Evolutionary conservation across 2,329 filamentous ascomycete genomes (phyloP).

Genomic region (Fusarium luffae): DNA sequence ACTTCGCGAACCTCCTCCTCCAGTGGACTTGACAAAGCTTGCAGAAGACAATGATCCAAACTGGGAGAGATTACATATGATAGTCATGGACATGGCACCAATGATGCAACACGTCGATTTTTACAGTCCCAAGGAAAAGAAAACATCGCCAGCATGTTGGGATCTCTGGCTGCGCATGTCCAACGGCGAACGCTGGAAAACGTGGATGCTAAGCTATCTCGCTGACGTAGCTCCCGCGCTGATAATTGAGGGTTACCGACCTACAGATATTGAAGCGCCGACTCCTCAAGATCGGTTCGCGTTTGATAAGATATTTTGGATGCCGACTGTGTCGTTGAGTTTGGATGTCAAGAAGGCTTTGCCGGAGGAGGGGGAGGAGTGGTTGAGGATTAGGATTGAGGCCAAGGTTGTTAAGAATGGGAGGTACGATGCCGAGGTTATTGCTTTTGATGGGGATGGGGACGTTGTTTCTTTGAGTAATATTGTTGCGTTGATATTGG

Average conservation of each 20-base stretch:
- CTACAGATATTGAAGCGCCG: conserved; percentile 39
- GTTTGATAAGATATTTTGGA: conserved; percentile 67
- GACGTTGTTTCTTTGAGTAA: conserved; percentile 49
- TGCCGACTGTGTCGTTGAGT: conserved; percentile 79
- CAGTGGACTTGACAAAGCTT: conserved; percentile 32
- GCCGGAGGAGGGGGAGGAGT: conserved; percentile 75
- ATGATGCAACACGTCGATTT: conserved; percentile 47
- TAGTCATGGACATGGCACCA: conserved; percentile 41
- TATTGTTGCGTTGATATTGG: conserved; percentile 48
- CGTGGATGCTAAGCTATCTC: conserved; percentile 72
- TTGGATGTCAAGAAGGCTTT: conserved; percentile 80
- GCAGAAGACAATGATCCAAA: conserved; percentile 12
- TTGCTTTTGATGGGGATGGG: conserved; percentile 65
- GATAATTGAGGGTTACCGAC: conserved; percentile 65
- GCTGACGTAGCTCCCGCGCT: conserved; percentile 74
- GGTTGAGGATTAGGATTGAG: conserved; percentile 73
- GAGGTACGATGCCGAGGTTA: conserved; percentile 78
- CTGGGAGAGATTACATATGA: conserved; percentile 33
- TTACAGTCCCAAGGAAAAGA: conserved; percentile 42
- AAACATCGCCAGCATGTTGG: conserved; percentile 17
- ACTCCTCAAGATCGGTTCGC: conserved; percentile 36
- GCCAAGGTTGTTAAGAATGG: conserved; percentile 77
- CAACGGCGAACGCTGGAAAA: conserved; percentile 70
- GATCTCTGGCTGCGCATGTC: conserved; percentile 70
- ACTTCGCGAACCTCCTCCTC: conserved; percentile 22